A percentile compares a stretch with the other conserved stretches of the same genome.
phyloP scores from a whole-genome alignment of 2,329 filamentous ascomycete species.

The Exserohilum turcica region DNA sequence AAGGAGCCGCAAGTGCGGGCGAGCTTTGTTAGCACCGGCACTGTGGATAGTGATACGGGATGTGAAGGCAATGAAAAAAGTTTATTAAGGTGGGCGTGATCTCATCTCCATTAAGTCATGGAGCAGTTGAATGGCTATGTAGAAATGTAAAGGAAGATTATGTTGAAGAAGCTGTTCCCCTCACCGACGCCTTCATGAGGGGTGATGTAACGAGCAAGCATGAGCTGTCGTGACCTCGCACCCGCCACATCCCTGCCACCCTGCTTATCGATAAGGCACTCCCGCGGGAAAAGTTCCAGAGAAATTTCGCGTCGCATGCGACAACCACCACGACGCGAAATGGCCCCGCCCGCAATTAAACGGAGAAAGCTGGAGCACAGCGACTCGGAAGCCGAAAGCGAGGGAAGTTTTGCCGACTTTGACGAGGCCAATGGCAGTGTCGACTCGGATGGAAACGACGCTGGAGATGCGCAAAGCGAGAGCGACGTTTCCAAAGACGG shows the following conservation, averaged over 20 bases:
- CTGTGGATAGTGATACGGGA: conserved; percentile 20
- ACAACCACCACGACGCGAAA: conserved; percentile 22
- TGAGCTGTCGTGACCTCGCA: neutral
- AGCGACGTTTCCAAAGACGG: conserved; percentile 20
- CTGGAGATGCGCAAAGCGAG: conserved; percentile 15
- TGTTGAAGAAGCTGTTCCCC: conserved; percentile 6
- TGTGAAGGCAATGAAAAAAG: conserved; percentile 15
- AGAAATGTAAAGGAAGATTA: neutral
- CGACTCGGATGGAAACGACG: conserved; percentile 22
- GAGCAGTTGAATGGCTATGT: neutral
- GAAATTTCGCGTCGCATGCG: conserved; percentile 24
- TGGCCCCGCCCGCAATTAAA: conserved; percentile 50
- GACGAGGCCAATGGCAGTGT: conserved; percentile 22
- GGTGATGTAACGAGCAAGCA: conserved; percentile 3
- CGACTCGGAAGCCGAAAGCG: conserved; percentile 35
- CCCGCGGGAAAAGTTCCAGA: conserved; percentile 27
- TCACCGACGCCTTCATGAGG: conserved; percentile 6
- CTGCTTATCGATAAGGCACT: conserved; percentile 30
- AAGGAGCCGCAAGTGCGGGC: conserved; percentile 23
- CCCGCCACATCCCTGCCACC: conserved; percentile 9
- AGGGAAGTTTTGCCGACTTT: conserved; percentile 32
- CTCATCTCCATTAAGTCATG: neutral
- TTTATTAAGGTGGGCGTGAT: neutral
- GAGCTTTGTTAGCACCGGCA: conserved; percentile 27
- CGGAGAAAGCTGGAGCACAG: conserved; percentile 55